These are phyloP conservation scores for Lactifluus volemus DNA, from an alignment of 768 basidiomycete species.

Conservation along the genomic window DNA sequence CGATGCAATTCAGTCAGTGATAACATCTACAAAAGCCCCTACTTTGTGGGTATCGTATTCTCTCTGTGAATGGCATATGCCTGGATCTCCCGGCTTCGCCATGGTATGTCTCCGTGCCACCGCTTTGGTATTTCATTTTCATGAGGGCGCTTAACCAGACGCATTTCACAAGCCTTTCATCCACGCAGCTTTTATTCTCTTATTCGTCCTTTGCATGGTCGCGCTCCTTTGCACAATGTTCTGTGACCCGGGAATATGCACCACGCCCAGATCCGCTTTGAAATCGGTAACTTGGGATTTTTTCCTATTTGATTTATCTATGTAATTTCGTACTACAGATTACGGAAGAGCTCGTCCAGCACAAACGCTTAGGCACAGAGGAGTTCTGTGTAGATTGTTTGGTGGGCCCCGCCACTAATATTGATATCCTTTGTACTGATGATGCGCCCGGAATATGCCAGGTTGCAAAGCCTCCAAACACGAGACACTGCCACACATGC, in stretches of 20 bases:
- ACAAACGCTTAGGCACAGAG: background rate
- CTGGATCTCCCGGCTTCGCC: slow-evolving; percentile 5
- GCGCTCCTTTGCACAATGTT: background rate
- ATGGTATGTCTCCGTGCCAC: background rate
- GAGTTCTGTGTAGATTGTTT: slow-evolving; percentile 1
- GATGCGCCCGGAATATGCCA: background rate
- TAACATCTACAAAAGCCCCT: background rate
- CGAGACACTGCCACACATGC: slow-evolving; percentile 1
- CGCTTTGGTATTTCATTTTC: background rate
- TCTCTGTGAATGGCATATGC: background rate
- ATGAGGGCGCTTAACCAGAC: background rate
- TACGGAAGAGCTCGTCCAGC: background rate
- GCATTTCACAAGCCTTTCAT: background rate
- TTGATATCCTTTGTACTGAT: background rate
- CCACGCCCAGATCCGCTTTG: background rate
- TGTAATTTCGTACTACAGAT: background rate
- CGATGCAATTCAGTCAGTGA: background rate
- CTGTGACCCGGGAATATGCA: slow-evolving; percentile 2
- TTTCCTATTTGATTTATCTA: background rate
- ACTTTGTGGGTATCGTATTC: background rate
- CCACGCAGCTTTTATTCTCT: background rate
- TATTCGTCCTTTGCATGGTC: background rate
- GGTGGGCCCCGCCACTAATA: background rate
- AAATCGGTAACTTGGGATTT: background rate
- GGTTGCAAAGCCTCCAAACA: background rate